These are phyloP conservation scores for Penicillium sp. DNA, from an alignment of 2,329 filamentous ascomycete genomes.

Conservation along the genomic window DNA sequence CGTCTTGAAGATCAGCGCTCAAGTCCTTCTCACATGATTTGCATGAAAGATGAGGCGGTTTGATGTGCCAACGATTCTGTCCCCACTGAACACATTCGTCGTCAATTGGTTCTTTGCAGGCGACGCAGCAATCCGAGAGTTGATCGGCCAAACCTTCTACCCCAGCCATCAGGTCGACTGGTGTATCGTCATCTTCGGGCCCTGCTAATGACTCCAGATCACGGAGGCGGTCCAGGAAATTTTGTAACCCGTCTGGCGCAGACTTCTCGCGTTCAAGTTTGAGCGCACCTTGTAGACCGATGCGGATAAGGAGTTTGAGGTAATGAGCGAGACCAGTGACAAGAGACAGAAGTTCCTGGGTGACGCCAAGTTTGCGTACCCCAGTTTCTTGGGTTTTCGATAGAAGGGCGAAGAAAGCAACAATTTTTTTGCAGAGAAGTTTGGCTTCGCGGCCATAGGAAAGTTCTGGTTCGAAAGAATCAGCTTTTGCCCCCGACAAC, in stretches of 20 bases:
- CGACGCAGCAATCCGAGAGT: constrained; percentile 77
- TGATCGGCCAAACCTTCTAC: constrained; percentile 67
- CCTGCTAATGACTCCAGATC: constrained; percentile 75
- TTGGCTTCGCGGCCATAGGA: constrained; percentile 96
- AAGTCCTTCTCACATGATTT: constrained; percentile 71
- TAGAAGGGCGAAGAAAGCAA: constrained; percentile 91
- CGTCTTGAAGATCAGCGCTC: constrained; percentile 64
- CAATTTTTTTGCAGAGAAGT: constrained; percentile 98
- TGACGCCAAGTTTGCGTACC: constrained; percentile 88
- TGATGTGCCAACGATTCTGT: constrained; percentile 77
- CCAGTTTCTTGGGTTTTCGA: constrained; percentile 92
- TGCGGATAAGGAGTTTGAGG: constrained; percentile 92
- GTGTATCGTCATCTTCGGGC: constrained; percentile 57
- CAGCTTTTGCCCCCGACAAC: constrained; percentile 22
- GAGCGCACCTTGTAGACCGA: constrained; percentile 89
- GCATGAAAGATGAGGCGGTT: constrained; percentile 65
- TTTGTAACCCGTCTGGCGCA: constrained; percentile 70
- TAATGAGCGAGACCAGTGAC: constrained; percentile 97
- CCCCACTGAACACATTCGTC: constrained; percentile 81
- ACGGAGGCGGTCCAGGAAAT: constrained; percentile 78
- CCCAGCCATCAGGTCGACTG: constrained; percentile 63
- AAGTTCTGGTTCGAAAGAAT: constrained; percentile 57
- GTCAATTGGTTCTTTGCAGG: constrained; percentile 84
- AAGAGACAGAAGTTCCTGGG: constrained; percentile 94
- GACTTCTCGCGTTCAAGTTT: constrained; percentile 83